Conservation (phyloP, 805 yeast genomes). For the Candida berthetii region DNA sequence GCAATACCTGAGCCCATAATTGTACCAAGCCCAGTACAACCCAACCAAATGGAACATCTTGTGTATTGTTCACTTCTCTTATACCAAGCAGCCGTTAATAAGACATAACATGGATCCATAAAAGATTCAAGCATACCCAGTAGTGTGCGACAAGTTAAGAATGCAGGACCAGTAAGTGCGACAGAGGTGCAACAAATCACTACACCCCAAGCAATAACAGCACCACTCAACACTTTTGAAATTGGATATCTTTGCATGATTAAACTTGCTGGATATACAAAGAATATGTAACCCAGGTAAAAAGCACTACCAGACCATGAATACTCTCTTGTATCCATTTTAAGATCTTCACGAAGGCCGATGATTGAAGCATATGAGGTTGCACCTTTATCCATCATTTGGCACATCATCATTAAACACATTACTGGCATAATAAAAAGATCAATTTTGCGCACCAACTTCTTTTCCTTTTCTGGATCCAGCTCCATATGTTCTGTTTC, state of each 20-base stretch:
- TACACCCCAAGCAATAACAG: slow-evolving; percentile 29
- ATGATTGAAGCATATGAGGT: slow-evolving; percentile 32
- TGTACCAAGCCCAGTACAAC: slow-evolving; percentile 35
- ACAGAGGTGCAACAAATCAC: slow-evolving; percentile 28
- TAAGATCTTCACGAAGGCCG: slow-evolving; percentile 30
- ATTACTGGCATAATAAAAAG: slow-evolving; percentile 28
- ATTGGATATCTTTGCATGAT: slow-evolving; percentile 29
- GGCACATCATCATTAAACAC: slow-evolving; percentile 24
- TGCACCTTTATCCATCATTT: slow-evolving; percentile 32
- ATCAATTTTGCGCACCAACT: slow-evolving; percentile 30
- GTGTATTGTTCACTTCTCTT: slow-evolving; percentile 26
- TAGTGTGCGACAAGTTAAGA: background rate
- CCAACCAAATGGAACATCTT: slow-evolving; percentile 36
- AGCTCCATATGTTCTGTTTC: slow-evolving; percentile 1
- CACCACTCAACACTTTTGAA: slow-evolving; percentile 26
- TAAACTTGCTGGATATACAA: slow-evolving; percentile 26
- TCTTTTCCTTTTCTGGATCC: slow-evolving; percentile 4
- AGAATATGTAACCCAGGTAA: slow-evolving; percentile 27
- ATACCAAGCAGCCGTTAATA: slow-evolving; percentile 46
- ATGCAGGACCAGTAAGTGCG: slow-evolving; percentile 3
- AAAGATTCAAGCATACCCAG: background rate
- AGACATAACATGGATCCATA: slow-evolving; percentile 21
- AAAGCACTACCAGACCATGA: slow-evolving; percentile 29
- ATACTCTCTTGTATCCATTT: slow-evolving; percentile 28
- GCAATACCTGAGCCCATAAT: slow-evolving; percentile 42